Evolutionary conservation across 306 rosid genomes (phyloP), one percentile per base, ranked within the genome.

Genomic region (barrel medic (Medicago truncatula)): DNA sequence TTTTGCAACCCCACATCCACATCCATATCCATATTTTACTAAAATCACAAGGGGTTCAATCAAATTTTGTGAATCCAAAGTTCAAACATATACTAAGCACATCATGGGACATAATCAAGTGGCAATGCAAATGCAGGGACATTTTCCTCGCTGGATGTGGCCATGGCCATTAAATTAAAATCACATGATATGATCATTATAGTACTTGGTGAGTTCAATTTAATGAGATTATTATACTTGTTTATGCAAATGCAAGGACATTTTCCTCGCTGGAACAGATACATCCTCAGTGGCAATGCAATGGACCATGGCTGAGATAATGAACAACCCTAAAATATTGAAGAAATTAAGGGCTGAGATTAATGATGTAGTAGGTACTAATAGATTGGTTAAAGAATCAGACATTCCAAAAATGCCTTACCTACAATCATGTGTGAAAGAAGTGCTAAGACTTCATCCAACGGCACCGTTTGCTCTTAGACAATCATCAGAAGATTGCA

Each of bases 241-340:
- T 58, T 7, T 28, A 2, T 60, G 31, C 10, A 58, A 58, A 38
- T 75, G 50, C 18, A 67, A 86, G 90, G 90, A 86, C 59, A 79
- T 86, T 28, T 73, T 84, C 2, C 75, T 86, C 0, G 90, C 88
- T 6, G 87, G 90, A 65, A 81, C 87, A 21, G 86, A 84, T 60
- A 86, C 90, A 1, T 69, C 83, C 14, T 80, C 88, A 2, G 82
- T 78, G 34, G 81, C 77, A 25, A 56, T 65, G 40, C 83, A 86
- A 62, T 86, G 88, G 86, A 57, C 71, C 16, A 86, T 86, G 86
- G 88, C 88, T 13, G 90, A 81, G 71, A 72, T 86, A 17, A 56
- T 81, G 41, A 86, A 76, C 71, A 82, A 84, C 43, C 90, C 78
- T 12, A 0, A 13, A 50, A 75, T 76, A 9, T 52, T 73, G 1